Conservation (phyloP, 2,329 filamentous ascomycete species). For the Thielaviopsis euricoi region DNA sequence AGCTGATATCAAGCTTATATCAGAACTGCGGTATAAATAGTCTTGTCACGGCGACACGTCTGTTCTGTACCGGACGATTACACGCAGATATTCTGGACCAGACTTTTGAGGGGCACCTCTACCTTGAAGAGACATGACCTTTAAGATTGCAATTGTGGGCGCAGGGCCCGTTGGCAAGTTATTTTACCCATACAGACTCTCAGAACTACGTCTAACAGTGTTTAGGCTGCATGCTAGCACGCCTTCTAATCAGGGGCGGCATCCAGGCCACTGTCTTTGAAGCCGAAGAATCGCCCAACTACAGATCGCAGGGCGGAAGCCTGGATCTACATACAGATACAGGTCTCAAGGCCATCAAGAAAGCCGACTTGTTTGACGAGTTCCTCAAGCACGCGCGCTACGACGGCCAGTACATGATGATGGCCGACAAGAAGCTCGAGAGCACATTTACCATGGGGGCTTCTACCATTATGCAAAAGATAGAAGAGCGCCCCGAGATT, state of each 20-base stretch:
- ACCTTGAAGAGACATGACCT: conserved; percentile 2
- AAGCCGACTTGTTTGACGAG: conserved; percentile 31
- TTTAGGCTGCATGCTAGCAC: conserved; percentile 30
- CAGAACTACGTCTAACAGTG: not conserved
- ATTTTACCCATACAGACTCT: conserved; percentile 14
- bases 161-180: conserved; percentile 17
- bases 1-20: no score
- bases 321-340: conserved; percentile 36
- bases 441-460: conserved; percentile 12
- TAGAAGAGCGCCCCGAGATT: conserved; percentile 32
- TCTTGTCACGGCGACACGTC: no score
- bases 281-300: conserved; percentile 26
- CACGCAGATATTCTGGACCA: no score
- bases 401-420: conserved; percentile 32
- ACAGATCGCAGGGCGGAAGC: conserved; percentile 32
- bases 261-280: conserved; percentile 35
- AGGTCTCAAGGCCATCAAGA: conserved; percentile 33
- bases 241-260: conserved; percentile 30
- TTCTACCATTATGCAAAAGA: conserved; percentile 16
- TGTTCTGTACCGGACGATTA: no score
- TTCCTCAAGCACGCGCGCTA: conserved; percentile 34
- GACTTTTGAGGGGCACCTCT: no score
- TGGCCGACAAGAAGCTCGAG: conserved; percentile 21
- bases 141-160: conserved; percentile 12
- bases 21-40: no score